Evolutionary conservation across 192 early-diverging fungal species (phyloP), one percentile per base, ranked within the genome.

Genomic region (Coemansia sp.): DNA sequence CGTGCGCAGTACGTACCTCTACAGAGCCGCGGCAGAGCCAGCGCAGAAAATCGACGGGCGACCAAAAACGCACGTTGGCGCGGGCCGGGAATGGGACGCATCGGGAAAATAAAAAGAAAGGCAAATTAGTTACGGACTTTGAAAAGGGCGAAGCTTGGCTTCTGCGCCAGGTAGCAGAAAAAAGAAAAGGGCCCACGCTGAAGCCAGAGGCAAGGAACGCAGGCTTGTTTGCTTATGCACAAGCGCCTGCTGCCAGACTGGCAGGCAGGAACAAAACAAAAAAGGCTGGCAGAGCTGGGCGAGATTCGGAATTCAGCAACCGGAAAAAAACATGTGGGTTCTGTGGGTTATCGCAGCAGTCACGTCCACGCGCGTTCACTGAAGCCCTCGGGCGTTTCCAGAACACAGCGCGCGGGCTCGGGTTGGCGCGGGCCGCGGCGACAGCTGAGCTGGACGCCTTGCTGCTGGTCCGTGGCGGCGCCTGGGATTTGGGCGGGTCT

Each of bases 1-100:
- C 39, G 5, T 9, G 8, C 39, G 5, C 2, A 22, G 52, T 68
- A 51, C 52, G 28, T 61, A 67, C 59, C 49, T 60, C 59, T 67
- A 67, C 49, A 36, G 30, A 39, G 27, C 52, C 34, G 20, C n/a
- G 10, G 35, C 6, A n/a, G 32, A 10, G 28, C 25, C n/a, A 27
- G 13, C 13, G 25, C 18, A 45, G 10, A 42, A 42, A 42, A 10
- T 42, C 39, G 39, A 42, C 39, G 5, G 39, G 8, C 3, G 39
- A 42, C 32, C 32, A 34, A 9, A 34, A 34, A 34, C 32, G 9
- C 5, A 9, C 32, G 9, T 6, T 16, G 8, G 14, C 39, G 39
- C 39, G 39, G 32, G 5, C 11, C 2, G n/a, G 24, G 25, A 29
- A 4, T 29, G 16, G 14, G 1, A 2, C 2, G 7, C 24, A 30